These are phyloP conservation scores for Orbilia ellipsospora DNA, from an alignment of 2,329 filamentous ascomycete species.

Conservation along the genomic window DNA sequence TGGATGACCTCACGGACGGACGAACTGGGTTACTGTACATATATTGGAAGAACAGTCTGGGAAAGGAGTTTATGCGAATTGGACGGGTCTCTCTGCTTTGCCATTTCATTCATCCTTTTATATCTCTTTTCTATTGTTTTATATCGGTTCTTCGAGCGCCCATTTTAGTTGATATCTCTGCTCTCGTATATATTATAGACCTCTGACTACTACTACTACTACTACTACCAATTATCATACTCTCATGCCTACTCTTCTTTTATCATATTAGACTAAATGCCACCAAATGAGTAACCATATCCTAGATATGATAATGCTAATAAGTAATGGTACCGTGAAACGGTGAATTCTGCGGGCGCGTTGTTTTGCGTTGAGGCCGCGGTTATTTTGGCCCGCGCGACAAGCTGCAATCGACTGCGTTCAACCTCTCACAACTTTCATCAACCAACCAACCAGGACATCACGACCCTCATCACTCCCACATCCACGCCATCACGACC, in stretches of 20 bases:
- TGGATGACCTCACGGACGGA: background rate
- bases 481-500: background rate
- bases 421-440: background rate
- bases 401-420: background rate
- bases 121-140: conserved; percentile 1
- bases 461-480: background rate
- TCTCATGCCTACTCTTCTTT: background rate
- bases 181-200: conserved; percentile 22
- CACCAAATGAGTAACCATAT: too few species aligned
- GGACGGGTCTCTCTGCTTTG: conserved; percentile 7
- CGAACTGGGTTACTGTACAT: conserved; percentile 7
- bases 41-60: background rate
- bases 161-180: conserved; percentile 25
- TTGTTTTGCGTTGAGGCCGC: background rate
- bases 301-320: too few species aligned
- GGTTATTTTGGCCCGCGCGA: background rate
- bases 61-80: conserved; percentile 32
- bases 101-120: background rate
- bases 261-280: too few species aligned
- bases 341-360: background rate
- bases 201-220: background rate
- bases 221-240: background rate
- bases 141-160: conserved; percentile 13
- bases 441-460: background rate
- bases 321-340: too few species aligned